Evolutionary conservation across 2,329 filamentous ascomycete genomes (phyloP).

Genomic region (Ophiocordyceps robertsii): DNA sequence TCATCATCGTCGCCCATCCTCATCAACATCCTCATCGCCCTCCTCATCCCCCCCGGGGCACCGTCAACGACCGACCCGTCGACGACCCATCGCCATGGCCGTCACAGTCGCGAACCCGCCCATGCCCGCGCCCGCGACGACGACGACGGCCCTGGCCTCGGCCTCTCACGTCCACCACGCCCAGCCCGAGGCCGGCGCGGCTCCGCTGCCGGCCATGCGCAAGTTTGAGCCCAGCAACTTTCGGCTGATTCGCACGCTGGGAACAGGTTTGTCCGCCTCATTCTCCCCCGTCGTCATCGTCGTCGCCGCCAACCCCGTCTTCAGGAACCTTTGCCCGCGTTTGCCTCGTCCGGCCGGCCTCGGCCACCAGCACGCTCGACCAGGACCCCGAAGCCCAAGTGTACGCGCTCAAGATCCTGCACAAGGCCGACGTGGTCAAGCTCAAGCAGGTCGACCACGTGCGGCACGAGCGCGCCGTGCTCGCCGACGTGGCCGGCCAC

Average conservation of each 20-base stretch:
- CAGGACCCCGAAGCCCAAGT: constrained; percentile 32
- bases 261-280: constrained; percentile 40
- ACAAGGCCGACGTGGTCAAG: constrained; percentile 61
- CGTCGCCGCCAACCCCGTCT: no score
- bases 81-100: constrained; percentile 9
- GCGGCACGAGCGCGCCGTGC: constrained; percentile 66
- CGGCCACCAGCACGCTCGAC: constrained; percentile 24
- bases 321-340: constrained; percentile 73
- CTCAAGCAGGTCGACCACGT: constrained; percentile 82
- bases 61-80: no score
- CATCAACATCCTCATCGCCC: neutral
- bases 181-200: neutral
- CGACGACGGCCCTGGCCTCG: constrained; percentile 5
- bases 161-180: constrained; percentile 2
- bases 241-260: constrained; percentile 59
- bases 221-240: constrained; percentile 41
- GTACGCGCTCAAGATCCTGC: constrained; percentile 71
- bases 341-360: constrained; percentile 57
- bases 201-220: constrained; percentile 12
- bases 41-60: neutral
- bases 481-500: constrained; percentile 64
- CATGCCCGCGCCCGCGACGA: constrained; percentile 10
- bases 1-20: no score
- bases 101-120: constrained; percentile 19
- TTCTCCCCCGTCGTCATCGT: no score